Base-by-base conservation (phyloP, 768 basidiomycete species). In the Nidularia pulvinata region DNA sequence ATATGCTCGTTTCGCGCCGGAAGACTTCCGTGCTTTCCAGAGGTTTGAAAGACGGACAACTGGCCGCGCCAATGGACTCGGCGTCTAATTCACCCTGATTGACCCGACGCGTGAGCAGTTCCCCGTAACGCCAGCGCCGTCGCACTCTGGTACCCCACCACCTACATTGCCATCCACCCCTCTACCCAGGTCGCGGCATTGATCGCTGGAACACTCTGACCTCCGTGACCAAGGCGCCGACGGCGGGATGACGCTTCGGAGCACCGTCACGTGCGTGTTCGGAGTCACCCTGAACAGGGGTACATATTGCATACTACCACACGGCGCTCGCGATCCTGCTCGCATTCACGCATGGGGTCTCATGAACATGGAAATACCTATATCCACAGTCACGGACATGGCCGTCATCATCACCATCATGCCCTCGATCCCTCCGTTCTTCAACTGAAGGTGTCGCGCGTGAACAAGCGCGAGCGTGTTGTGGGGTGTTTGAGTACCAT, bases 401-500 rank as follows among this genome's bases (percentile, higher is more conserved):
- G 65, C 3, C 60, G 62, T 33, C 63, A 64, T 16, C 57, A 62
- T 45, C 68, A 68, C 49, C 71, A 74, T 43, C 65, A 67, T 45
- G 42, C 70, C 6, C 62, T 76, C 5, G 74, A 78, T 34, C 62
- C 67, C 7, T 74, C 77, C 6, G 60, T 79, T 16, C 61, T 77
- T 36, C 73, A 75, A 49, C 53, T 75, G 6, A 64, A 78, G 0
- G 62, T 65, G 33, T 69, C 61, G 33, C 52, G 57, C 7, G 52
- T 57, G 45, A 54, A 62, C 32, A 72, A 66, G 57, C 59, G 57
- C 19, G 85, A 89, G 60, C 70, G 76, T 32, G 80, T 79, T 0
- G 89, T 91, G 0, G 89, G 1, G 82, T 88, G 11, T 91, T 91
- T 55, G 89, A 91, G 69, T 81, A 81, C 2, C 83, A 89, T 59